Base-by-base conservation (phyloP, 352 stramenopile genomes). In the Pythium scleroteichum region DNA sequence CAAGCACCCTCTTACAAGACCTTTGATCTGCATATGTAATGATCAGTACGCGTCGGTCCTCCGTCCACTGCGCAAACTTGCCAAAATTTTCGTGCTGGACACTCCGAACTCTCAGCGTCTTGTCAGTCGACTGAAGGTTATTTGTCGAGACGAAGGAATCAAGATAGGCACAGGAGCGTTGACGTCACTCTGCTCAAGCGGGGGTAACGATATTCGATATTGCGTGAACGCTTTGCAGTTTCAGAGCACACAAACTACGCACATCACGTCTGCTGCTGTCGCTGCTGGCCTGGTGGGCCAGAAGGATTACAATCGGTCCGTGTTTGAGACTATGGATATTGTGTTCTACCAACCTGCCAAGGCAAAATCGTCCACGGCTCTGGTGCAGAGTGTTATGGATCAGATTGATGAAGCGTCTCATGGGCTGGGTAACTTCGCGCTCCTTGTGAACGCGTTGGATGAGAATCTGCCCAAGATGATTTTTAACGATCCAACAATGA, bases 1-100 rank as follows among this genome's bases (percentile, higher is more conserved):
- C 46, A 68, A 73, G 22, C 87, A 98, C 38, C 81, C 93, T 6
- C 69, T 98, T 38, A 97, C 74, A 49, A 85, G 96, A 1, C 97
- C 97, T 8, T 78, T 99, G 17, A 99, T 99, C 61, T 98, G 97
- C 66, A 99, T 99, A 73, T 99, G 97, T 76, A 99, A 99, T 72
- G 94, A 99, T 68, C 89, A 98, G 65, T 99, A 98, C 72, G 95
- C 95, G 13, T 96, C 96, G 1, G 89, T 96, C 27, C 71, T 99
- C 35, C 83, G 96, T 10, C 88, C 95, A n/a, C 79, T 99, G 42
- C 88, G 97, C 26, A 92, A 97, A 23, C 82, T 97, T 16, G 88
- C 93, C 22, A 94, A 92, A 59, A 92, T 98, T 35, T 99, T 99
- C 44, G 85, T 97, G 59, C 87, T 99, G 14, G 71, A 85, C 48